Conservation (phyloP, 495 filamentous ascomycete species). For the Schizothecium vesticola region DNA sequence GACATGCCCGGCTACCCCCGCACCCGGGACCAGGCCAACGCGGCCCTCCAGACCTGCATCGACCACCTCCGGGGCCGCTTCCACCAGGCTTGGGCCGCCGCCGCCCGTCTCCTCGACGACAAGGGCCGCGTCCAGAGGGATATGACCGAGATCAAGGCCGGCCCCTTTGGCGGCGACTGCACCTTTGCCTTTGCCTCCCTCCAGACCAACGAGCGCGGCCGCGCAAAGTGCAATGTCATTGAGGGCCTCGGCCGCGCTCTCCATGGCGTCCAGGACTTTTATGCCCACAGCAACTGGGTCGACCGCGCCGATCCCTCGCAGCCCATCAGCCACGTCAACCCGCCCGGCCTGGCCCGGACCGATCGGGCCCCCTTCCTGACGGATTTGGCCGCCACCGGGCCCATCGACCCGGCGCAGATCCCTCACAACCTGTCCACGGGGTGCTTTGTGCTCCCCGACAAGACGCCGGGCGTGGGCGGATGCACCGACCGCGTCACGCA, state of each 20-base stretch:
- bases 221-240: slow-evolving; percentile 22
- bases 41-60: slow-evolving; percentile 20
- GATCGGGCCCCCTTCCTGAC: slow-evolving; percentile 20
- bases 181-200: slow-evolving; percentile 19
- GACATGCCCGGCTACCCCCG: slow-evolving; percentile 25
- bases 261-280: slow-evolving; percentile 28
- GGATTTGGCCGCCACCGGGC: slow-evolving; percentile 14
- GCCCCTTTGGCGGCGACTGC: slow-evolving; percentile 19
- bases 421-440: slow-evolving; percentile 25
- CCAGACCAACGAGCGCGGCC: slow-evolving; percentile 15
- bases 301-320: slow-evolving; percentile 15
- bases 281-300: slow-evolving; percentile 29
- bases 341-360: slow-evolving; percentile 21
- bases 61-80: slow-evolving; percentile 27
- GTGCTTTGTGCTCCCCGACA: slow-evolving; percentile 22
- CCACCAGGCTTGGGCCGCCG: slow-evolving; percentile 16
- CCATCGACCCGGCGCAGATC: slow-evolving; percentile 18
- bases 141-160: slow-evolving; percentile 16
- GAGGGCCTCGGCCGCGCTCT: slow-evolving; percentile 22
- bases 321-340: slow-evolving; percentile 21
- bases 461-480: slow-evolving; percentile 11
- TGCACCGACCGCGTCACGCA: slow-evolving; percentile 24
- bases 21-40: slow-evolving; percentile 16
- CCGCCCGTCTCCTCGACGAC: slow-evolving; percentile 14
- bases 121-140: slow-evolving; percentile 12